Conservation (phyloP, 306 rosid genomes). For the Psophocarpus tetragonolobus region DNA sequence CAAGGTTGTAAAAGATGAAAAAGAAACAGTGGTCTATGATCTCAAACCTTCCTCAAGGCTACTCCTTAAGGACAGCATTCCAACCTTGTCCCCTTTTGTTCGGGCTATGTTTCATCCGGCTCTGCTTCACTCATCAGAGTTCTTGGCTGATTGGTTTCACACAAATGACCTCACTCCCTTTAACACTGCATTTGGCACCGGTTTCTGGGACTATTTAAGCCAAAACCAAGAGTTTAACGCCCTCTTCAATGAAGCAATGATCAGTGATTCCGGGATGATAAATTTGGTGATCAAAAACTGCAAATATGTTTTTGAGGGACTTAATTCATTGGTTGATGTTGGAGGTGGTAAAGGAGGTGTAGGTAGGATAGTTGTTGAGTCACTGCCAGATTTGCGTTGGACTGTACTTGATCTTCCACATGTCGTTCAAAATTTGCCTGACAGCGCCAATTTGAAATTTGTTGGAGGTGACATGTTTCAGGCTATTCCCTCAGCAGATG, state of each 20-base stretch:
- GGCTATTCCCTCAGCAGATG: constrained; percentile 43
- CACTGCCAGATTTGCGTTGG: constrained; percentile 34
- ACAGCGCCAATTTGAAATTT: constrained; percentile 29
- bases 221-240: constrained; percentile 31
- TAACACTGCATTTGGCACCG: constrained; percentile 36
- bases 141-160: constrained; percentile 45
- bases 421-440: constrained; percentile 17
- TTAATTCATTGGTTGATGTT: constrained; percentile 44
- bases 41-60: constrained; percentile 44
- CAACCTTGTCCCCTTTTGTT: constrained; percentile 29
- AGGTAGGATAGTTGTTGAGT: constrained; percentile 26
- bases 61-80: constrained; percentile 27
- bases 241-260: constrained; percentile 48
- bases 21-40: constrained; percentile 34
- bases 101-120: constrained; percentile 37
- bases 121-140: constrained; percentile 25
- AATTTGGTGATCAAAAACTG: constrained; percentile 46
- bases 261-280: constrained; percentile 54
- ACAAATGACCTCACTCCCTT: constrained; percentile 30
- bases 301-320: constrained; percentile 50
- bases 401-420: constrained; percentile 43
- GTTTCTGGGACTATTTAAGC: constrained; percentile 38
- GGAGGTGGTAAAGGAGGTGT: constrained; percentile 43
- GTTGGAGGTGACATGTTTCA: constrained; percentile 49
- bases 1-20: neutral